Evolutionary conservation across 2,329 filamentous ascomycete genomes (phyloP), one percentile per base, ranked within the genome.

Genomic region (Tetracladium maxilliforme): DNA sequence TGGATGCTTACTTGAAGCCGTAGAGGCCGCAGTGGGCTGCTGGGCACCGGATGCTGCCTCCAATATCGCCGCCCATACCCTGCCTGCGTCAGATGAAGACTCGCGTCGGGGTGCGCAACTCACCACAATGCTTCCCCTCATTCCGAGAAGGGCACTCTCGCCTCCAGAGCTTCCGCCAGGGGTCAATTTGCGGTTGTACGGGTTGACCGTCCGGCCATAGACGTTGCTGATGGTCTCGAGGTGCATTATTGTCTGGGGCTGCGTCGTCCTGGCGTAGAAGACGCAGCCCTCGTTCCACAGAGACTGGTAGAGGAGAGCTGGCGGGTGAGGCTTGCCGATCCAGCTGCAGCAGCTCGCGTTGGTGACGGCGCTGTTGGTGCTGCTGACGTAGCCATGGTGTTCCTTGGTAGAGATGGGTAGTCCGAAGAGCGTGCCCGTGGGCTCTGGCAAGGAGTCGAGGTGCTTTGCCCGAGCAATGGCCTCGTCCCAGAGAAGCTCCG

Each of bases 21-120:
- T 49, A 58, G 1, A 58, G 30, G 38, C 58, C 59, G 35, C 56
- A 56, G 27, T 56, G 55, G 6, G 54, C 56, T 8, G 58, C 56
- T 3, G 60, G 60, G 7, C 41, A 48, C 9, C 61, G 44, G 26
- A 65, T 59, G 1, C 50, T 56, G 5, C 60, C 60, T 9, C 60
- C 58, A 29, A 67, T 64, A 33, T 66, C 61, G 5, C 57, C 58
- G 1, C 61, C 66, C 23, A 70, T 56, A 2, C 64, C 65, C n/a
- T n/a, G n/a, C n/a, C n/a, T n/a, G n/a, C n/a, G n/a, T n/a, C n/a
- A n/a, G n/a, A n/a, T n/a, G n/a, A n/a, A n/a, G n/a, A n/a, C n/a
- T n/a, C n/a, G n/a, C n/a, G n/a, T n/a, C n/a, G n/a, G n/a, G n/a
- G n/a, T n/a, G n/a, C n/a, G n/a, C n/a, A n/a, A n/a, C n/a, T n/a